A percentile compares a stretch with the other conserved stretches of the same genome.
These are phyloP conservation scores for Rhizophagus prolifer DNA, from an alignment of 192 early-diverging fungal genomes.

Conservation along the genomic window DNA sequence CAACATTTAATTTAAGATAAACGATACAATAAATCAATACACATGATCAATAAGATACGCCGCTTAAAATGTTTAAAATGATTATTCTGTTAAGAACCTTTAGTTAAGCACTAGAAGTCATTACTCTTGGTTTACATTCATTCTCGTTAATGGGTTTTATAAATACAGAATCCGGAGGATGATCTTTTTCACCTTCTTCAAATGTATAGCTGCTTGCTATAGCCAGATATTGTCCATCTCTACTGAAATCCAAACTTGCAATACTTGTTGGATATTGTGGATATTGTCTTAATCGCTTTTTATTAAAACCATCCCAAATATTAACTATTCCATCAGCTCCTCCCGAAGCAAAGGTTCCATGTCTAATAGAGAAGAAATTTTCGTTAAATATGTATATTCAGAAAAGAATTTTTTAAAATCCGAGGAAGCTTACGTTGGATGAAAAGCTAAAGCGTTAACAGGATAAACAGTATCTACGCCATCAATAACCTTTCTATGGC, in stretches of 20 bases:
- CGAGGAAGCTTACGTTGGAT: constrained; percentile 68
- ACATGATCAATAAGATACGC: no score
- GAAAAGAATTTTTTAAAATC: not conserved
- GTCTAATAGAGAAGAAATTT: constrained; percentile 39
- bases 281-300: constrained; percentile 84
- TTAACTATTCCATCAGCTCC: constrained; percentile 90
- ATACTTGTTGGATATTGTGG: constrained; percentile 81
- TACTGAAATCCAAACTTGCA: constrained; percentile 77
- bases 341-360: constrained; percentile 95
- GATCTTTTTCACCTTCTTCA: constrained; percentile 91
- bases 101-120: not conserved
- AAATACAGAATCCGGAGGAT: constrained; percentile 77
- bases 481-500: constrained; percentile 79
- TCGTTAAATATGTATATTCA: not conserved
- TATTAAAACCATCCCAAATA: constrained; percentile 91
- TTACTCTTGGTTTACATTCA: constrained; percentile 45
- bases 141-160: constrained; percentile 67
- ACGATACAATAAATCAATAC: no score
- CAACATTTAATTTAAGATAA: no score
- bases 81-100: not conserved
- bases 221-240: constrained; percentile 76
- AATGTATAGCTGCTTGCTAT: constrained; percentile 92
- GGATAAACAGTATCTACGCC: constrained; percentile 86
- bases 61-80: no score
- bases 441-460: constrained; percentile 90